phyloP scores from a whole-genome alignment of 208 protist species.

The Acanthamoeba royreba region DNA sequence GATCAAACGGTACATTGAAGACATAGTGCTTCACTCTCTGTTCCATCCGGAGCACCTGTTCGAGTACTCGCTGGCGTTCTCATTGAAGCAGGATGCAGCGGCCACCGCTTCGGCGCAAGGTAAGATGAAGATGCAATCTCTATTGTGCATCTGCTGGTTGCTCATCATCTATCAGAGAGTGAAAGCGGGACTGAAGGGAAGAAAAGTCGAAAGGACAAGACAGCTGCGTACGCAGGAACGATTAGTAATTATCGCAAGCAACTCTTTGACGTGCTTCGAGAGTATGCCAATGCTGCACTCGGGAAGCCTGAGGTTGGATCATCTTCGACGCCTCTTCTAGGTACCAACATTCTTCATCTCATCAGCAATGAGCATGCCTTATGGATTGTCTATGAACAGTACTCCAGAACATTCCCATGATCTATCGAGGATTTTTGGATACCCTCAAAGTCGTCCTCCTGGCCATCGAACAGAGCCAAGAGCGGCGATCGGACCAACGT shows the following conservation, averaged over 20 bases:
- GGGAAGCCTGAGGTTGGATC: background rate
- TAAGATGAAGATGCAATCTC: background rate
- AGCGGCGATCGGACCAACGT: background rate
- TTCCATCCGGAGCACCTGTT: constrained; percentile 19
- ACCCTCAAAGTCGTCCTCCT: background rate
- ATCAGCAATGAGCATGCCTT: background rate
- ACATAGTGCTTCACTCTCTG: constrained; percentile 2
- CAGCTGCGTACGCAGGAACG: background rate
- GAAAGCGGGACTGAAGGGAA: background rate
- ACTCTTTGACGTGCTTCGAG: constrained; percentile 7
- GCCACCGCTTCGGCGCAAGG: background rate
- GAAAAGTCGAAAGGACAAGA: background rate
- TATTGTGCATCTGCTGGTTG: background rate
- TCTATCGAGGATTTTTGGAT: background rate
- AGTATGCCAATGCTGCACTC: background rate
- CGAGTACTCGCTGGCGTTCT: constrained; percentile 32
- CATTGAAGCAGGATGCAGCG: background rate
- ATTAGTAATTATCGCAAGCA: constrained; percentile 37
- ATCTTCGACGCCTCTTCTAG: background rate
- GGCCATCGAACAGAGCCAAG: background rate
- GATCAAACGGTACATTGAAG: background rate
- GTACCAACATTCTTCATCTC: background rate
- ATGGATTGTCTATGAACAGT: background rate
- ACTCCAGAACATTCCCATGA: background rate
- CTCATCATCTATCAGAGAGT: background rate